Conservation (phyloP, 495 filamentous ascomycete genomes). For the Aspergillus haitiensis region DNA sequence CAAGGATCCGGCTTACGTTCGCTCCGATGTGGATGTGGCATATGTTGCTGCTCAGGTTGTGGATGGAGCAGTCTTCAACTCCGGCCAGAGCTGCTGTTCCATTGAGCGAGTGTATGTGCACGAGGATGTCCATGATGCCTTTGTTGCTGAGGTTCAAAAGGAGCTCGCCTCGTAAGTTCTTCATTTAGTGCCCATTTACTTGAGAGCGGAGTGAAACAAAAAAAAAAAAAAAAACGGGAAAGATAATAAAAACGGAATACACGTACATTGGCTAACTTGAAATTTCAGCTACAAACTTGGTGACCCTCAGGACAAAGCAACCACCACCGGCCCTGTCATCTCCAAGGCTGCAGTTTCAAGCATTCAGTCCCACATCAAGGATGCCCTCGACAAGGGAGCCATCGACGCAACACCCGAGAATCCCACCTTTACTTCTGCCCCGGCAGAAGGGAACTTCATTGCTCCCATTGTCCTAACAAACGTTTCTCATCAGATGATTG, state of each 20-base stretch:
- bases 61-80: slow-evolving; percentile 94
- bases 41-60: slow-evolving; percentile 93
- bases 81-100: slow-evolving; percentile 93
- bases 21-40: slow-evolving; percentile 78
- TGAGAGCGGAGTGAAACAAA: too few species aligned
- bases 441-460: slow-evolving; percentile 77
- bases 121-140: slow-evolving; percentile 76
- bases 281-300: slow-evolving; percentile 74
- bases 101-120: slow-evolving; percentile 92
- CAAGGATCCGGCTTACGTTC: slow-evolving; percentile 90
- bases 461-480: slow-evolving; percentile 79
- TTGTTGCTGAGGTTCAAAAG: slow-evolving; percentile 71
- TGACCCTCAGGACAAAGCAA: slow-evolving; percentile 74
- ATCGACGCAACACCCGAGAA: slow-evolving; percentile 81
- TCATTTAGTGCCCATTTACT: not conserved
- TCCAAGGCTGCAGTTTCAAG: slow-evolving; percentile 66
- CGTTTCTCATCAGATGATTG: slow-evolving; percentile 80
- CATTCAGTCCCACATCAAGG: slow-evolving; percentile 78
- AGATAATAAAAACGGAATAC: too few species aligned
- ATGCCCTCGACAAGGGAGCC: slow-evolving; percentile 83
- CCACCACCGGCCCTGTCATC: slow-evolving; percentile 86
- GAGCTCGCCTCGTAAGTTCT: slow-evolving; percentile 57
- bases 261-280: not conserved
- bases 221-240: too few species aligned
- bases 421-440: slow-evolving; percentile 65